Conservation (phyloP, 106 monocot genomes). For the Phalaenopsis equestris region DNA sequence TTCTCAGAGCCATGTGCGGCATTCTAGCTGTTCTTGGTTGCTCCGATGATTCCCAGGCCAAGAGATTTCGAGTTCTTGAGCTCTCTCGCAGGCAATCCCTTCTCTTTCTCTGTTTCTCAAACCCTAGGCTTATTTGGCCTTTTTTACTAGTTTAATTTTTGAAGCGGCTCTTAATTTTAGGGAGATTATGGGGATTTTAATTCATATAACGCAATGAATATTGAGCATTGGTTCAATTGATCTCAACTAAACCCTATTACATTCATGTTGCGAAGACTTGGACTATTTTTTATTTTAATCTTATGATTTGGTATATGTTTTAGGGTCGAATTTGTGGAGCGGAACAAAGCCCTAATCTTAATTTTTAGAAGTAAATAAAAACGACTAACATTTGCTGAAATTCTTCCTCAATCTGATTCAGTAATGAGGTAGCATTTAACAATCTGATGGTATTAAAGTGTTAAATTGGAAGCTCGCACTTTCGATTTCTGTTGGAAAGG, state of each 20-base stretch:
- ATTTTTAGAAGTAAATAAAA: not conserved
- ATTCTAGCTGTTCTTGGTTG: constrained; percentile 83
- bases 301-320: too few species aligned
- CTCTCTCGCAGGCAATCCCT: constrained; percentile 88
- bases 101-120: not conserved
- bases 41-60: constrained; percentile 75
- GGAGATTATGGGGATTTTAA: not conserved
- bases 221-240: too few species aligned
- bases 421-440: not conserved
- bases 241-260: too few species aligned
- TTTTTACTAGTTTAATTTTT: too few species aligned
- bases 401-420: not conserved
- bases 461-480: not conserved
- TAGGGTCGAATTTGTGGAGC: too few species aligned
- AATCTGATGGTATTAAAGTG: not conserved
- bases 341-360: not conserved
- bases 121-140: not conserved
- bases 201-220: not conserved
- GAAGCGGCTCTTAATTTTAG: not conserved
- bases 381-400: too few species aligned
- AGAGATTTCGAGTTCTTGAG: constrained; percentile 83
- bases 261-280: too few species aligned
- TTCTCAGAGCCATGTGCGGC: constrained; percentile 52
- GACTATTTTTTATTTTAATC: too few species aligned
- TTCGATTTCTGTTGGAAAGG: not conserved